Evolutionary conservation across 2,329 filamentous ascomycete genomes (phyloP), one percentile per base, ranked within the genome.

Genomic region (Tympanopsis confertula): DNA sequence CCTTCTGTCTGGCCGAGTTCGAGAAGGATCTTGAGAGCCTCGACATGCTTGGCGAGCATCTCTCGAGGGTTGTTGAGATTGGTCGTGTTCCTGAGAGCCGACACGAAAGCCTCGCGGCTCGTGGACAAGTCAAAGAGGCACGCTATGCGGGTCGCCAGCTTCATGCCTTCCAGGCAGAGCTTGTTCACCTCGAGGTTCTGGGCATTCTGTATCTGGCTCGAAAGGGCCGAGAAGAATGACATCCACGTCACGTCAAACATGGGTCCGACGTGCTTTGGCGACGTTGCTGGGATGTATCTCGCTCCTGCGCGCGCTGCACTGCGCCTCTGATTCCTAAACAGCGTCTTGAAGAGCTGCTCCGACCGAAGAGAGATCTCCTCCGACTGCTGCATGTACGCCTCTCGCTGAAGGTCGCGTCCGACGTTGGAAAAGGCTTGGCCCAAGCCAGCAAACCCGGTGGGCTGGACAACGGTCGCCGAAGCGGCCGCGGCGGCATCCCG

Each of bases 171-270:
- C 50, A 98, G 82, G 51, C 91, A 98, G 5, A 94, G 63, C 53
- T 81, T 86, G 56, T 95, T 88, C 13, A 91, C 86, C 47, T 95
- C 87, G 4, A 94, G 68, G 50, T 95, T 95, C 47, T 94, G 85
- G 0, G 86, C 83, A 53, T 94, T 88, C 49, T 96, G 91, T 55
- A 91, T 88, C 47, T 93, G 85, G 37, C 85, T 88, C 1, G 89
- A 95, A 19, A 98, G 71, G 0, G 88, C 88, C 4, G 89, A 96
- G 52, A 98, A 82, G 58, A 95, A 93, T 7, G 89, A 94, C 89
- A 96, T 98, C 91, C 91, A 98, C 0, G 87, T 93, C 18, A 94
- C 87, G 50, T 94, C 88, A 53, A 98, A 96, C 91, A 98, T 98
- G 1, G 91, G 87, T 0, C 91, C 91, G 36, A 95, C 84, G 56